Percentiles rank a stretch among this genome's conserved stretches.
phyloP scores from a whole-genome alignment of 2,329 filamentous ascomycete species.

The Xylaria sp. region DNA sequence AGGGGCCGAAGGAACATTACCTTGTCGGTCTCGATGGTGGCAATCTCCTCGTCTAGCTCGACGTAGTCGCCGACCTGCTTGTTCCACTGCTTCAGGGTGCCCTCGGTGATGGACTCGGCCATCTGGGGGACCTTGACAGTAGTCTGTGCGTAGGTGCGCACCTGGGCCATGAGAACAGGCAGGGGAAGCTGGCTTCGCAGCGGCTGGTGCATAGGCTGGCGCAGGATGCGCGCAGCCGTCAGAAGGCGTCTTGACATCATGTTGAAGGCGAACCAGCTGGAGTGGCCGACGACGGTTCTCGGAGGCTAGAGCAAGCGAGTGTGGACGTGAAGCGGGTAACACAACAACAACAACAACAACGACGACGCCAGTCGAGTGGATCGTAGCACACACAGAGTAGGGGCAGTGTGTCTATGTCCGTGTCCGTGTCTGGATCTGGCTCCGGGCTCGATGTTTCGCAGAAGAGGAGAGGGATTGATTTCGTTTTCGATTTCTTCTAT shows the following conservation, averaged over 20 bases:
- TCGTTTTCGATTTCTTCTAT: not conserved
- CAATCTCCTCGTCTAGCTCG: conserved; percentile 96
- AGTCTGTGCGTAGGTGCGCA: conserved; percentile 78
- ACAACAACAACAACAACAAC: not conserved
- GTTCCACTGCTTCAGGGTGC: conserved; percentile 93
- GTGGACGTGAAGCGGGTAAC: conserved; percentile 5
- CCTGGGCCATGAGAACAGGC: conserved; percentile 65
- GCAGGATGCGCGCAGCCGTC: conserved; percentile 56
- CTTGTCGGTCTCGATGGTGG: conserved; percentile 99
- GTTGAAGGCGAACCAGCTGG: conserved; percentile 17
- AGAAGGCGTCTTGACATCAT: conserved; percentile 52
- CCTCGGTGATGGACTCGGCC: conserved; percentile 98
- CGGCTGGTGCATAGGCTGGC: conserved; percentile 54
- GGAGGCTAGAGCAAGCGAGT: conserved; percentile 22
- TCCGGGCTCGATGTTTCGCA: not conserved
- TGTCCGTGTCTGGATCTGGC: not conserved
- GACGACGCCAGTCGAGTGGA: not conserved
- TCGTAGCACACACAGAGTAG: not conserved
- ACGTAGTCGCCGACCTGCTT: conserved; percentile 94
- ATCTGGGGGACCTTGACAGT: conserved; percentile 95
- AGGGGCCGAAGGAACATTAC: conserved; percentile 56
- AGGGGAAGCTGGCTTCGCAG: conserved; percentile 58
- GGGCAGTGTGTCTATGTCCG: not conserved
- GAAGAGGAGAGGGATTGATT: not conserved
- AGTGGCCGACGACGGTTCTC: conserved; percentile 4